Evolutionary conservation across 352 stramenopile genomes (phyloP).

Genomic region (Phytophthora tentaculata): DNA sequence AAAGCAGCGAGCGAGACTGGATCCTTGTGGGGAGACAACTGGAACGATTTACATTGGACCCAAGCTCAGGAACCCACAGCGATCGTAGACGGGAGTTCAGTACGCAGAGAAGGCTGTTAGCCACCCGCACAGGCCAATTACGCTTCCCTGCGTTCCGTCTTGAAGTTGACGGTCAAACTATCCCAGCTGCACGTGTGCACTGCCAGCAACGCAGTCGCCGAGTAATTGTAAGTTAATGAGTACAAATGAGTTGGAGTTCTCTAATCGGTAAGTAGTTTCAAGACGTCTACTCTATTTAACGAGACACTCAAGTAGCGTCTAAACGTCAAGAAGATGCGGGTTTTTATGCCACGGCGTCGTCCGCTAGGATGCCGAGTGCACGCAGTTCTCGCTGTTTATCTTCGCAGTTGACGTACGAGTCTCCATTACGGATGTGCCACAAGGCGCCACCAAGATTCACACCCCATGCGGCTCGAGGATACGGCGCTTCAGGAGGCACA

Average conservation of each 20-base stretch:
- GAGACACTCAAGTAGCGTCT: background rate
- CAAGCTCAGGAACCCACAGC: conserved; percentile 2
- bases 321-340: background rate
- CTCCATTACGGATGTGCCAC: conserved; percentile 87
- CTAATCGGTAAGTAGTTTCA: conserved; percentile 10
- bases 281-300: background rate
- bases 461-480: conserved; percentile 65
- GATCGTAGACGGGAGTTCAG: conserved; percentile 34
- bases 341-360: conserved; percentile 31
- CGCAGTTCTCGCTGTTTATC: conserved; percentile 71
- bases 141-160: conserved; percentile 65
- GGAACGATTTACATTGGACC: conserved; percentile 49
- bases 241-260: conserved; percentile 3
- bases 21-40: conserved; percentile 69
- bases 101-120: conserved; percentile 55
- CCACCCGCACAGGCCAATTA: conserved; percentile 51
- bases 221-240: conserved; percentile 38
- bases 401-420: conserved; percentile 75
- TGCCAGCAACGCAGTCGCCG: conserved; percentile 46
- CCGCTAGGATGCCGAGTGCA: conserved; percentile 54
- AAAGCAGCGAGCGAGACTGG: conserved; percentile 66
- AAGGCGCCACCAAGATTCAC: conserved; percentile 77
- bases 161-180: conserved; percentile 22
- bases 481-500: conserved; percentile 66
- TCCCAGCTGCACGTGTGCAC: conserved; percentile 41